A percentile compares a stretch with the other conserved stretches of the same genome.
phyloP scores from a whole-genome alignment of 2,329 filamentous ascomycete genomes.

The Biscogniauxia marginata region DNA sequence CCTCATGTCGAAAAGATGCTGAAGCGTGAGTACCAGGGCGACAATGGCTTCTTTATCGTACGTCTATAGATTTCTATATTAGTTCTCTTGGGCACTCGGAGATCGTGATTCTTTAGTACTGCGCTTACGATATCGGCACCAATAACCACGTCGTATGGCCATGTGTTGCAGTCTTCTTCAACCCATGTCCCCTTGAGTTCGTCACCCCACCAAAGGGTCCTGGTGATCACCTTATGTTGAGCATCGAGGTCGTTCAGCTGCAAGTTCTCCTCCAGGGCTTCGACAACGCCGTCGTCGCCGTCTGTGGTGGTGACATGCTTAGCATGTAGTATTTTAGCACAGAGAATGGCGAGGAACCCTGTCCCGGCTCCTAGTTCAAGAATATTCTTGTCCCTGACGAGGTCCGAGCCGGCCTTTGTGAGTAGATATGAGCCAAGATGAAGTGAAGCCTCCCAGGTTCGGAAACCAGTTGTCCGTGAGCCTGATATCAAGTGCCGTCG shows the following conservation, averaged over 20 bases:
- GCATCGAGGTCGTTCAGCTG: slow-evolving; percentile 47
- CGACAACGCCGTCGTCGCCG: slow-evolving; percentile 55
- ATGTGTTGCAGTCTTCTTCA: slow-evolving; percentile 19
- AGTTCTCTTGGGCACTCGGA: background rate
- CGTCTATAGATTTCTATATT: slow-evolving; percentile 42
- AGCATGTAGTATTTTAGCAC: slow-evolving; percentile 56
- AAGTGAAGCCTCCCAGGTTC: slow-evolving; percentile 69
- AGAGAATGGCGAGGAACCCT: slow-evolving; percentile 63
- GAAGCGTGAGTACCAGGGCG: slow-evolving; percentile 54
- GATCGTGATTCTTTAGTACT: too few relatives aligned
- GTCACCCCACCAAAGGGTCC: slow-evolving; percentile 36
- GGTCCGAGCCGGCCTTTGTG: slow-evolving; percentile 39
- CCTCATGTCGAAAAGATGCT: slow-evolving; percentile 54
- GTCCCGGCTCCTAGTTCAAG: slow-evolving; percentile 68
- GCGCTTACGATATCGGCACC: slow-evolving; percentile 32
- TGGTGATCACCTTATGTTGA: slow-evolving; percentile 20
- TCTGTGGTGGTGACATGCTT: slow-evolving; percentile 59
- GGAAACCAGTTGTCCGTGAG: slow-evolving; percentile 62
- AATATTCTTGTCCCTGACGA: slow-evolving; percentile 52
- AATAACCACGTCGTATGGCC: slow-evolving; percentile 31
- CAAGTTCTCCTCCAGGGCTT: slow-evolving; percentile 51
- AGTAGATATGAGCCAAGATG: slow-evolving; percentile 61
- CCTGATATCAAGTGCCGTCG: slow-evolving; percentile 52
- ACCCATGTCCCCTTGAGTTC: slow-evolving; percentile 26
- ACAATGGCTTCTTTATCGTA: slow-evolving; percentile 59